Evolutionary conservation across 2,329 filamentous ascomycete genomes (phyloP).

Genomic region (Penicillium expansum): DNA sequence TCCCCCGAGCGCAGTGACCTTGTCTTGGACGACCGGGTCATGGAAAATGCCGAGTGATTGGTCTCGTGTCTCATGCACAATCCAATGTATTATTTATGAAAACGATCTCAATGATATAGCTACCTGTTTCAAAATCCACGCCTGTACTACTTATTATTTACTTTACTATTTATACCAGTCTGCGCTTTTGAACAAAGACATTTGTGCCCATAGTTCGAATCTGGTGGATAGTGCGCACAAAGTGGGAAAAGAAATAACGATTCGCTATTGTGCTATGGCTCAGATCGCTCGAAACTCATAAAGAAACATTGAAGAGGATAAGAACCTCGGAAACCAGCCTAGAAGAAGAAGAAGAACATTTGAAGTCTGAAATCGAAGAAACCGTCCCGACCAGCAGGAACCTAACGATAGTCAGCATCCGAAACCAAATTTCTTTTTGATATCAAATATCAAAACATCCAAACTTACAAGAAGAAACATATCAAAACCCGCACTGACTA

Average conservation of each 20-base stretch:
- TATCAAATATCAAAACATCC: background rate
- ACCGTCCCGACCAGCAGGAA: conserved; percentile 5
- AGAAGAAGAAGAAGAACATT: background rate
- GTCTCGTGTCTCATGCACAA: background rate
- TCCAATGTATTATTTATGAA: conserved; percentile 3
- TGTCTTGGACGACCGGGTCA: background rate
- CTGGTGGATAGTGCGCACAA: too few species aligned
- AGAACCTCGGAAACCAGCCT: background rate
- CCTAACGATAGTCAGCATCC: background rate
- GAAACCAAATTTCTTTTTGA: background rate
- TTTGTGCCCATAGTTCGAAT: too few species aligned
- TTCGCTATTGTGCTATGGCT: background rate
- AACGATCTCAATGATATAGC: background rate
- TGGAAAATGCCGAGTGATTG: background rate
- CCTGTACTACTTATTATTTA: background rate
- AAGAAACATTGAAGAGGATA: background rate
- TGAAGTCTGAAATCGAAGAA: background rate
- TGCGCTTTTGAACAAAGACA: background rate
- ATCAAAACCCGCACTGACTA: background rate
- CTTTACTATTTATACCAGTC: background rate
- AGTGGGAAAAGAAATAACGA: background rate
- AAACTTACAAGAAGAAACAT: background rate
- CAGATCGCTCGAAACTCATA: conserved; percentile 4
- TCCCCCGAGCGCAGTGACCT: conserved; percentile 16
- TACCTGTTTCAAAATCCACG: background rate